These are phyloP conservation scores for Geotrichum citri-aurantii DNA, from an alignment of 1,139 yeast species.

Conservation along the genomic window DNA sequence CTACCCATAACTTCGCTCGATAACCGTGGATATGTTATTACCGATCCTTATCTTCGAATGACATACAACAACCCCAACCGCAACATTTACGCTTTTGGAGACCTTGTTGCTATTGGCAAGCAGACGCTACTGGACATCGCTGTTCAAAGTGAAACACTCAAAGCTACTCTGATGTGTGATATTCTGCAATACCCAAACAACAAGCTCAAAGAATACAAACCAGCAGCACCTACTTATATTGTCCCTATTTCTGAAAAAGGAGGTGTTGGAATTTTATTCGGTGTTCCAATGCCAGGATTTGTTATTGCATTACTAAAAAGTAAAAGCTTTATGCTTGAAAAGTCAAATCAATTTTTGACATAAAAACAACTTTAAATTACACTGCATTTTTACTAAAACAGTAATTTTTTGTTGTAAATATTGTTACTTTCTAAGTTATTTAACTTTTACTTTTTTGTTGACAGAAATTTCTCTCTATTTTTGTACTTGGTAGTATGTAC, in stretches of 20 bases:
- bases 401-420: too few species aligned
- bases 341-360: conserved; percentile 5
- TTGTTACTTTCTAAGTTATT: too few species aligned
- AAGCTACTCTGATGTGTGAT: conserved; percentile 12
- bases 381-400: too few species aligned
- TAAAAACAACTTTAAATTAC: too few species aligned
- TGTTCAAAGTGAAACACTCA: conserved; percentile 4
- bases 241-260: conserved; percentile 17
- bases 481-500: too few species aligned
- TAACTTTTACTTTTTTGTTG: too few species aligned
- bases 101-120: conserved; percentile 9
- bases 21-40: conserved; percentile 7
- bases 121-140: conserved; percentile 12
- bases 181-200: neutral
- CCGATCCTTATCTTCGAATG: conserved; percentile 15
- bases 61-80: conserved; percentile 10
- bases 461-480: too few species aligned
- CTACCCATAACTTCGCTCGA: conserved; percentile 9
- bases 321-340: conserved; percentile 8
- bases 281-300: conserved; percentile 12
- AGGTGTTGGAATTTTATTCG: conserved; percentile 16
- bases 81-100: conserved; percentile 17
- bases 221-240: conserved; percentile 3
- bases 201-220: conserved; percentile 9
- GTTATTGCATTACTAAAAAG: conserved; percentile 13